These are phyloP conservation scores for Xanthoparmelia taractica DNA, from an alignment of 495 filamentous ascomycete genomes.

Conservation along the genomic window DNA sequence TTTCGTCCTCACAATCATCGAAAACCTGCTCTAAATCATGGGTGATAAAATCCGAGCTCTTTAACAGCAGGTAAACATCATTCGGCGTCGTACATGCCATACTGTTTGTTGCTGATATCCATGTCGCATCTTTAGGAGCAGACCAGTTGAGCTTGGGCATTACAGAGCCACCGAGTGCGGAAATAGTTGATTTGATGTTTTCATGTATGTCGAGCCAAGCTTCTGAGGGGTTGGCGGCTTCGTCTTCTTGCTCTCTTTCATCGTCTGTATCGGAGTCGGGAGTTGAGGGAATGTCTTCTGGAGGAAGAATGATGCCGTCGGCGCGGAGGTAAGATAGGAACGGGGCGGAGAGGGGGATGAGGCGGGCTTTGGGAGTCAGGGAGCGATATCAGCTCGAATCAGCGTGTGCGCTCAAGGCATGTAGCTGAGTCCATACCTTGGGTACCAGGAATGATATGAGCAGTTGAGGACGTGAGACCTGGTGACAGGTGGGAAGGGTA, in stretches of 20 bases:
- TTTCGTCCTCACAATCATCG: slow-evolving; percentile 57
- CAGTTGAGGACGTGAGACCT: slow-evolving; percentile 85
- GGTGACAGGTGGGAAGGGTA: slow-evolving; percentile 75
- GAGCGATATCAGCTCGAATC: slow-evolving; percentile 57
- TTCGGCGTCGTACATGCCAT: slow-evolving; percentile 80
- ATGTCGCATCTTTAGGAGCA: slow-evolving; percentile 91
- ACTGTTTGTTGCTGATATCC: slow-evolving; percentile 84
- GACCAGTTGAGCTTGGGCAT: slow-evolving; percentile 97
- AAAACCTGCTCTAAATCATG: slow-evolving; percentile 93
- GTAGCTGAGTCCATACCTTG: slow-evolving; percentile 45
- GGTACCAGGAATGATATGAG: slow-evolving; percentile 87
- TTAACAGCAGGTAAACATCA: slow-evolving; percentile 88
- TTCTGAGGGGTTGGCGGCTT: slow-evolving; percentile 48
- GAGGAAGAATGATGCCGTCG: slow-evolving; percentile 84
- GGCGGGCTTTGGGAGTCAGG: slow-evolving; percentile 72
- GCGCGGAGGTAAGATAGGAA: slow-evolving; percentile 85
- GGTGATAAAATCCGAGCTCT: slow-evolving; percentile 85
- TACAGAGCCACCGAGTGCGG: slow-evolving; percentile 70
- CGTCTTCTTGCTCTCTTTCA: slow-evolving; percentile 33
- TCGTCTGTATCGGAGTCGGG: slow-evolving; percentile 36
- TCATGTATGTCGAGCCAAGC: slow-evolving; percentile 66
- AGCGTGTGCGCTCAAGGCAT: neutral
- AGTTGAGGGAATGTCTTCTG: slow-evolving; percentile 35
- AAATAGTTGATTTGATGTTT: slow-evolving; percentile 65
- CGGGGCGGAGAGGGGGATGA: slow-evolving; percentile 62